Percentiles rank a stretch among this genome's conserved stretches.
These are phyloP conservation scores for Nicotiana otophora DNA, from an alignment of 257 asterid species.

Conservation along the genomic window DNA sequence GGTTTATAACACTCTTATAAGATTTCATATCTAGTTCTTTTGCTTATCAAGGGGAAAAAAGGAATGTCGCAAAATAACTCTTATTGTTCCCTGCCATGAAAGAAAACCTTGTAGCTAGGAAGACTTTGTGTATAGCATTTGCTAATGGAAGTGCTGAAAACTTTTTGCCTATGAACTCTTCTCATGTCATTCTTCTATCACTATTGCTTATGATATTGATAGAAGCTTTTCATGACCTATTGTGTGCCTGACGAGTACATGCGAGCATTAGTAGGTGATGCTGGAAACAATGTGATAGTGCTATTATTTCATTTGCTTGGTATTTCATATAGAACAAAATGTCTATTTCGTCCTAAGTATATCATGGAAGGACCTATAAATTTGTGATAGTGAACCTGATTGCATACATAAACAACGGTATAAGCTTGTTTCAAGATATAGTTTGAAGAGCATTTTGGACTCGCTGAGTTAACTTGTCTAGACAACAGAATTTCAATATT, in stretches of 20 bases:
- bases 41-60: background rate
- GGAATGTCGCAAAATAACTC: background rate
- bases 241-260: background rate
- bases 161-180: background rate
- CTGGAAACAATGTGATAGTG: background rate
- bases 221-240: background rate
- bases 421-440: background rate
- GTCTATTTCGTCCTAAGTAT: background rate
- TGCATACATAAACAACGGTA: background rate
- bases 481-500: background rate
- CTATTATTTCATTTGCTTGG: background rate
- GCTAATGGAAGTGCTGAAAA: background rate
- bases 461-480: background rate
- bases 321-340: background rate
- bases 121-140: background rate
- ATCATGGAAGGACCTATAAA: background rate
- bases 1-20: background rate
- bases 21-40: background rate
- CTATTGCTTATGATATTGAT: background rate
- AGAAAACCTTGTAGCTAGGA: slow-evolving; percentile 1
- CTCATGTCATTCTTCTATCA: background rate
- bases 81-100: background rate
- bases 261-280: background rate
- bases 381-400: background rate
- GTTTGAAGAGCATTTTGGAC: background rate